Conservation (phyloP, 2,329 filamentous ascomycete genomes). For the Penicillium sp. region DNA sequence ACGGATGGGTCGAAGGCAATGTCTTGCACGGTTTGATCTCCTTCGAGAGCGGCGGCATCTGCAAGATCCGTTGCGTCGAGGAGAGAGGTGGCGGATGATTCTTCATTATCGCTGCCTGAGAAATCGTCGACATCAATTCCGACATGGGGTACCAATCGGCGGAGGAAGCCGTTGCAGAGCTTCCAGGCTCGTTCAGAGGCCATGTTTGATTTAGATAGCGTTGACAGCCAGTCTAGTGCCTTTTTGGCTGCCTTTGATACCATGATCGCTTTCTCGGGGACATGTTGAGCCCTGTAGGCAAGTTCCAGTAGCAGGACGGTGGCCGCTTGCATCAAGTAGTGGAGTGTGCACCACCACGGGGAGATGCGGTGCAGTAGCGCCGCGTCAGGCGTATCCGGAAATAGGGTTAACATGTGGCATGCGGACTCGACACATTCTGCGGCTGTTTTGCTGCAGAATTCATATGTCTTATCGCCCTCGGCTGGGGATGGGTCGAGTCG, state of each 20-base stretch:
- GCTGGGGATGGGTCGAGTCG: constrained; percentile 36
- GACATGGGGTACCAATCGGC: constrained; percentile 34
- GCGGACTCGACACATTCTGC: constrained; percentile 46
- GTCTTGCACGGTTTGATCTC: constrained; percentile 10
- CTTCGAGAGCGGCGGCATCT: constrained; percentile 10
- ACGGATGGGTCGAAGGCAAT: constrained; percentile 23
- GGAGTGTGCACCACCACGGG: constrained; percentile 48
- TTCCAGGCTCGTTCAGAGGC: constrained; percentile 36
- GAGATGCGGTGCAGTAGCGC: constrained; percentile 38
- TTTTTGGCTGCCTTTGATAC: constrained; percentile 38
- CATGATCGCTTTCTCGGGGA: constrained; percentile 41
- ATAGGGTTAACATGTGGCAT: constrained; percentile 40
- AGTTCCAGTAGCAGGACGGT: constrained; percentile 47
- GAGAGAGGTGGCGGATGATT: constrained; percentile 16
- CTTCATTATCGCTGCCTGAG: constrained; percentile 25
- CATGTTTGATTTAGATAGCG: constrained; percentile 31
- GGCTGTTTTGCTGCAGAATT: constrained; percentile 41
- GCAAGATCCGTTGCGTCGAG: constrained; percentile 19
- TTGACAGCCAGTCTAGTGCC: constrained; percentile 35
- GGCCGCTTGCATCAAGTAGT: constrained; percentile 47
- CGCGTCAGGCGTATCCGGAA: constrained; percentile 42
- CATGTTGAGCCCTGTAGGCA: constrained; percentile 43
- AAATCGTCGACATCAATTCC: constrained; percentile 32
- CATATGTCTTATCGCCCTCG: constrained; percentile 32
- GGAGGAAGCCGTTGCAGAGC: constrained; percentile 39